phyloP scores from a whole-genome alignment of 1,139 yeast species.

The Spencermartinsiella ligniputridi region DNA sequence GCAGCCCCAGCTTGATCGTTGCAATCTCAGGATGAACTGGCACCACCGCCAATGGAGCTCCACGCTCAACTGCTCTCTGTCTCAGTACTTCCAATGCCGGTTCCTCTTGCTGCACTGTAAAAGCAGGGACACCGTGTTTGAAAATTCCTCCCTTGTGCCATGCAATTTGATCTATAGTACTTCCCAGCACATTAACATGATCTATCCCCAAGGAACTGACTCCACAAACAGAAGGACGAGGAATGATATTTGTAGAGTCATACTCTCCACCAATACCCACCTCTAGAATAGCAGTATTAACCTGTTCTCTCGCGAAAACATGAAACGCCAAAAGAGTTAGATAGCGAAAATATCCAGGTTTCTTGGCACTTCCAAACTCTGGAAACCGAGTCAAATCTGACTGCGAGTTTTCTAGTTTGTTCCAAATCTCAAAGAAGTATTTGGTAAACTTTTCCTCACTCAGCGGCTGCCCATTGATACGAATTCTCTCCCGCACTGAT shows the following conservation, averaged over 20 bases:
- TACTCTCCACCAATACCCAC: conserved; percentile 98
- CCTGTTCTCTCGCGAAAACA: conserved; percentile 79
- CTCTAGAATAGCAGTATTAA: conserved; percentile 90
- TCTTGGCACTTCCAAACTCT: conserved; percentile 62
- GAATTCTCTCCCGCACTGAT: conserved; percentile 86
- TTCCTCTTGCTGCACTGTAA: conserved; percentile 57
- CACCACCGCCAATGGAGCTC: conserved; percentile 50
- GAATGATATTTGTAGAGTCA: conserved; percentile 88
- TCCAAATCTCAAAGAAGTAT: conserved; percentile 95
- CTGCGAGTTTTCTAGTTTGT: conserved; percentile 56
- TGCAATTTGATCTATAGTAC: conserved; percentile 83
- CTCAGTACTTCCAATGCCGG: conserved; percentile 43
- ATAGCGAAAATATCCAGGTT: conserved; percentile 92
- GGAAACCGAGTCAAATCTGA: conserved; percentile 63
- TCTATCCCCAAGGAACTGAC: conserved; percentile 87
- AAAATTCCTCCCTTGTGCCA: conserved; percentile 97
- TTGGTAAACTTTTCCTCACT: conserved; percentile 73
- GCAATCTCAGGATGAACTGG: conserved; percentile 38
- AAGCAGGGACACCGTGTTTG: conserved; percentile 63
- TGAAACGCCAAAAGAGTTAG: conserved; percentile 88
- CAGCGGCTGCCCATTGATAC: conserved; percentile 83
- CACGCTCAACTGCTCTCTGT: conserved; percentile 66
- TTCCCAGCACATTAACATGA: conserved; percentile 84
- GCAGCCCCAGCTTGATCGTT: conserved; percentile 61
- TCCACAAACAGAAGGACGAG: conserved; percentile 79